Evolutionary conservation across 306 rosid species (phyloP), one percentile per base, ranked within the genome.

Genomic region (Vigna hirtella): DNA sequence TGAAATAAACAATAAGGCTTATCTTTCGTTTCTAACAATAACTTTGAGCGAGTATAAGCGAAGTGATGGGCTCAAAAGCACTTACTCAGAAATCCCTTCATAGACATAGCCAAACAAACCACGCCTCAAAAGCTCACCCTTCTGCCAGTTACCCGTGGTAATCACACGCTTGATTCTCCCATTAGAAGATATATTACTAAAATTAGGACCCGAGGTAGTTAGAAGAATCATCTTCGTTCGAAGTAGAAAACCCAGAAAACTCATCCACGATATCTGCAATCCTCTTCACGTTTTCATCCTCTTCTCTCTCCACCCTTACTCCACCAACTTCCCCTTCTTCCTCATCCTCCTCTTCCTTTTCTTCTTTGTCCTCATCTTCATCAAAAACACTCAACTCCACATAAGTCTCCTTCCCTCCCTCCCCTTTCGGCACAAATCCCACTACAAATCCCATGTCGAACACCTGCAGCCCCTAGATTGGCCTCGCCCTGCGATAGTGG

Each of bases 61-160:
- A 58, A 26, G 66, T n/a, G 30, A 67, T 55, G 28, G 71, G 32
- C 28, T 74, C 74, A 47, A 18, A 55, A 86, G 89, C 79, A 85
- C 98, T 82, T 89, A 94, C 98, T 79, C 87, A 36, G 92, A 72
- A 77, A 94, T 90, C 81, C 95, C 98, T 88, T 92, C 97, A 51
- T 76, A 94, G 2, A 94, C 98, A n/a, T n/a, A 87, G 32, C 98
- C 98, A 80, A 92, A 94, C 11, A 97, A 89, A 52, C 98, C 98
- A 18, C 97, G 93, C 40, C 98, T 97, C 62, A 94, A 90, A 86
- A 86, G 96, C 2, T 72, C 86, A 24, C 97, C 97, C 86, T 85
- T 86, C 48, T 81, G 80, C 97, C 97, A 94, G 20, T 49, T 49
- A 18, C 81, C 76, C 17, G 81, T 28, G 59, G 85, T 73, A 52